Evolutionary conservation across 305 asterid genomes (phyloP).

Genomic region (Withania somnifera): DNA sequence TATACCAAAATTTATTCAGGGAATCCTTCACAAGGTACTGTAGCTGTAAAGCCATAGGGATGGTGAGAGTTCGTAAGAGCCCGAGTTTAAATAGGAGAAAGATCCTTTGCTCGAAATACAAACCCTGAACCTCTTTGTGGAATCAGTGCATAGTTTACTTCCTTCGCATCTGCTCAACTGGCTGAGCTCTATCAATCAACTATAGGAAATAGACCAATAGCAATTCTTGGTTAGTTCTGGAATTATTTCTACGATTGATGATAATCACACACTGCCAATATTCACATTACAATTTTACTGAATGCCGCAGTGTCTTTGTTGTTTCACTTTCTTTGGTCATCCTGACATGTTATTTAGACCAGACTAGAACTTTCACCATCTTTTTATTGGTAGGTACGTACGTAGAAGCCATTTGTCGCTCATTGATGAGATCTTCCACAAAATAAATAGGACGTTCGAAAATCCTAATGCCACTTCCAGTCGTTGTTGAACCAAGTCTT

Average conservation of each 20-base stretch:
- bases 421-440: too few species aligned
- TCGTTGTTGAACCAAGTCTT: too few species aligned
- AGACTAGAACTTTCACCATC: neutral
- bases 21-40: neutral
- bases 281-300: neutral
- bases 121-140: neutral
- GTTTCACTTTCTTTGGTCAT: neutral
- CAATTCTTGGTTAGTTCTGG: too few species aligned
- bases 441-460: too few species aligned
- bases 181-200: neutral
- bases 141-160: too few species aligned
- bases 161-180: neutral
- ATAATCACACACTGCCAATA: too few species aligned
- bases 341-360: neutral
- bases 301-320: too few species aligned
- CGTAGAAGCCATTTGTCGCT: too few species aligned
- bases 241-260: too few species aligned
- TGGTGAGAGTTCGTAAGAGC: neutral
- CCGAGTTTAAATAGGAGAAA: neutral
- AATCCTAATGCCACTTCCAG: too few species aligned
- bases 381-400: too few species aligned
- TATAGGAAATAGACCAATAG: too few species aligned
- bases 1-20: neutral
- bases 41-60: neutral
- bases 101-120: neutral